A percentile compares a stretch with the other conserved stretches of the same genome.
phyloP scores from a whole-genome alignment of 495 filamentous ascomycete genomes.

The Cercophora scortea region DNA sequence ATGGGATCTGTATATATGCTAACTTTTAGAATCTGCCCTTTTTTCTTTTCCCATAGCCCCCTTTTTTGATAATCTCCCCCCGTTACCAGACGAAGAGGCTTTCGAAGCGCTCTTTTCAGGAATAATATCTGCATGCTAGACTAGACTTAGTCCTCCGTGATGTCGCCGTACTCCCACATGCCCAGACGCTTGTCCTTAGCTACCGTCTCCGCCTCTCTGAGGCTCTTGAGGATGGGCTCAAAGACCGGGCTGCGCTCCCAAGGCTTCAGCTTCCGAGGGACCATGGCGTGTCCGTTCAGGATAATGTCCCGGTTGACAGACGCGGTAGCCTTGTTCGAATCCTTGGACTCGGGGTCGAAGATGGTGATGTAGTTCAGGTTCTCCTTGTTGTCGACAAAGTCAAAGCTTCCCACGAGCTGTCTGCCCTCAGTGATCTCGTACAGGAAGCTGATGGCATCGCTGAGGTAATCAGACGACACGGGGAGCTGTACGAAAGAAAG shows the following conservation, averaged over 20 bases:
- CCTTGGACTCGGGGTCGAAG: conserved; percentile 64
- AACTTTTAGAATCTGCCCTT: too few relatives aligned
- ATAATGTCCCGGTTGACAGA: conserved; percentile 85
- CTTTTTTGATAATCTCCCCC: too few relatives aligned
- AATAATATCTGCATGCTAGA: not conserved
- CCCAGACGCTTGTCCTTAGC: conserved; percentile 73
- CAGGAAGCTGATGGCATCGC: conserved; percentile 67
- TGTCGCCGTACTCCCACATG: conserved; percentile 97
- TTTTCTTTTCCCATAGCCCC: too few relatives aligned
- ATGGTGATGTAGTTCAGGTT: conserved; percentile 77
- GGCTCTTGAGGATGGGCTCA: conserved; percentile 56
- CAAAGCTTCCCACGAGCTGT: conserved; percentile 83
- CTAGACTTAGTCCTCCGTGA: conserved; percentile 66
- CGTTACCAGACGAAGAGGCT: too few relatives aligned
- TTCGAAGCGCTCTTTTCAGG: too few relatives aligned
- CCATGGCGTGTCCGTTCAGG: conserved; percentile 77
- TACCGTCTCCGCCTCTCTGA: conserved; percentile 60
- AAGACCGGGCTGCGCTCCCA: conserved; percentile 71
- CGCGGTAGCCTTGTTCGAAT: conserved; percentile 34
- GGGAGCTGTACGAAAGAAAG: conserved; percentile 90
- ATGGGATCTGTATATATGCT: too few relatives aligned
- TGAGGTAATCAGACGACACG: conserved; percentile 64
- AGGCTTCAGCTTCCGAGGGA: conserved; percentile 76
- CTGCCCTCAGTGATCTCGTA: conserved; percentile 56
- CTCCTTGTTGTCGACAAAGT: conserved; percentile 64